Evolutionary conservation across 345 rosid genomes (phyloP), one percentile per base, ranked within the genome.

Genomic region (Murraya paniculata): DNA sequence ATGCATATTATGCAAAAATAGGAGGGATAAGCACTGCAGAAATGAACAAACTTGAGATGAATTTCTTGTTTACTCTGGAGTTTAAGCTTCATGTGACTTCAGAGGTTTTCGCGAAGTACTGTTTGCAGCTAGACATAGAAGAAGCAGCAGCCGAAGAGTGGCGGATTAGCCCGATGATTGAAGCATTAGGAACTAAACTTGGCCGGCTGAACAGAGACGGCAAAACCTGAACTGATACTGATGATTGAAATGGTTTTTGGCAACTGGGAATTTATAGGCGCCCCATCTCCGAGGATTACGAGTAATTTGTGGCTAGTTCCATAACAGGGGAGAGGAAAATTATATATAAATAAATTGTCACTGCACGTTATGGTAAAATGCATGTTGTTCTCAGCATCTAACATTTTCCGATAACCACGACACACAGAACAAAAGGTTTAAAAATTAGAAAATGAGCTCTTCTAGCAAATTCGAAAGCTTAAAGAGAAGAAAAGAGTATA

Each of bases 21-120:
- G 92, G 89, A 82, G 92, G 92, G 22, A 81, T 86, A 18, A 80
- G 88, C 86, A 84, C 78, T 0, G 84, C 71, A 64, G 90, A 89
- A 78, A 80, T 89, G 85, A 89, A 86, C 79, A 81, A 79, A 62
- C 74, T 87, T 77, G 90, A 87, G 82, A 73, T 82, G 77, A 55
- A 80, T 19, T 83, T 89, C 73, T 65, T 89, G 75, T 84, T 86
- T 56, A 64, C 48, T n/a, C 80, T 87, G 72, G 89, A 89, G 27
- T 89, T 87, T 62, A 82, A 81, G 56, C 88, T 87, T 11, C 75
- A 83, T 35, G 84, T 85, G 31, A 62, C 84, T 1, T 35, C 71
- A 4, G 86, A 87, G 53, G 66, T 33, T 25, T 82, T 87, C 28
- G 16, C 50, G 36, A 75, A 65, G 53, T 72, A 72, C 53, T 80